These are phyloP conservation scores for Ophiocytium majus DNA, from an alignment of 352 stramenopile species.

Conservation along the genomic window DNA sequence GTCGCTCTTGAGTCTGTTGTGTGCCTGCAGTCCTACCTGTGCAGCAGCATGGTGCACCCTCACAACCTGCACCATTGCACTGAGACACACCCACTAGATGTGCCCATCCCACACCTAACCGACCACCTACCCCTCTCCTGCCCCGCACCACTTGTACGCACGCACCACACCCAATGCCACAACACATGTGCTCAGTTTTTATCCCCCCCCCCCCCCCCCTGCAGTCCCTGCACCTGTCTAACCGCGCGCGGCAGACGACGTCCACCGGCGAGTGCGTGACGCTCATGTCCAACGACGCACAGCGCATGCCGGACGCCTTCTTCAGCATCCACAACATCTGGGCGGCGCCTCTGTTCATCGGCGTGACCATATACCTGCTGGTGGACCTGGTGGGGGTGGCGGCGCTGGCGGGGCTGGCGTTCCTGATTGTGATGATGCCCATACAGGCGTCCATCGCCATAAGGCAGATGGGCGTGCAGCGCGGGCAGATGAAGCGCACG, in stretches of 20 bases:
- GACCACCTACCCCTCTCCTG: no score
- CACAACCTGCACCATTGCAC: no score
- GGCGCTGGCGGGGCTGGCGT: constrained; percentile 27
- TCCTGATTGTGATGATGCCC: constrained; percentile 38
- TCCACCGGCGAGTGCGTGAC: constrained; percentile 90
- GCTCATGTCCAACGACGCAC: constrained; percentile 93
- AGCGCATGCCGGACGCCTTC: constrained; percentile 89
- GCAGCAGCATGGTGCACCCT: no score
- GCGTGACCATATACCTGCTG: constrained; percentile 68
- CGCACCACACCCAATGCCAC: no score
- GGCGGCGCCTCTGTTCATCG: constrained; percentile 78
- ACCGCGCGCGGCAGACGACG: constrained; percentile 47
- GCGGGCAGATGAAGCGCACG: constrained; percentile 68
- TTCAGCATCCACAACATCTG: constrained; percentile 86
- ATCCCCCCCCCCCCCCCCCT: neutral
- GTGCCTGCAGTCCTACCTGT: no score
- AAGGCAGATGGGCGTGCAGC: constrained; percentile 62
- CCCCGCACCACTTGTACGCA: no score
- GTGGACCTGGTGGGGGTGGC: constrained; percentile 60
- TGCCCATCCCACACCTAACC: no score
- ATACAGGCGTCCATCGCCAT: constrained; percentile 24
- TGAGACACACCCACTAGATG: no score
- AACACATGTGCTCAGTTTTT: no score
- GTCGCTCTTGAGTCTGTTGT: no score
- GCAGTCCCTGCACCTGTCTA: constrained; percentile 30